Evolutionary conservation across 768 basidiomycete species (phyloP).

Genomic region (Artomyces pyxidatus): DNA sequence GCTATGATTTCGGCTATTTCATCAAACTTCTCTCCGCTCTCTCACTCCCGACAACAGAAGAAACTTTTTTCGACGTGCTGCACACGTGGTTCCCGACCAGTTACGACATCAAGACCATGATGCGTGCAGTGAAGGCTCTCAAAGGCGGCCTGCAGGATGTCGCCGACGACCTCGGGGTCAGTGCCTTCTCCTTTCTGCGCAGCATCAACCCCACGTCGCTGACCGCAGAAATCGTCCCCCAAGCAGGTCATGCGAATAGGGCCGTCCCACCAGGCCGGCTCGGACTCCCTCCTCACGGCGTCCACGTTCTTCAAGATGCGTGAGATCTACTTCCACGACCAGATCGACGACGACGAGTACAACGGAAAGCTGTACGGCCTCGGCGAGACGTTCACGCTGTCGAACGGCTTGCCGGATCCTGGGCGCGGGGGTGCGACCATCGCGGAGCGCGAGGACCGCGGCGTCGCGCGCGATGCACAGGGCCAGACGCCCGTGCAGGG

Average conservation of each 20-base stretch:
- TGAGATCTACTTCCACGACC: constrained; percentile 82
- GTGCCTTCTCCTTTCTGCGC: constrained; percentile 21
- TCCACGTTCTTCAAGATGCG: constrained; percentile 96
- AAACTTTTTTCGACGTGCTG: constrained; percentile 82
- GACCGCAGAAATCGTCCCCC: constrained; percentile 4
- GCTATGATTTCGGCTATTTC: constrained; percentile 98
- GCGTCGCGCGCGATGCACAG: constrained; percentile 38
- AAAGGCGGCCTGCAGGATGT: constrained; percentile 92
- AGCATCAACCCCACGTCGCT: not conserved
- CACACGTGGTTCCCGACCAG: constrained; percentile 91
- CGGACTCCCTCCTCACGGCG: constrained; percentile 91
- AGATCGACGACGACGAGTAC: constrained; percentile 77
- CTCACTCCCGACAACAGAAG: constrained; percentile 83
- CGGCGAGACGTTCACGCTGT: constrained; percentile 64
- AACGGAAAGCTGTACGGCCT: constrained; percentile 81
- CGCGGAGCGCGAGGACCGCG: constrained; percentile 70
- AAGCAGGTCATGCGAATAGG: constrained; percentile 80
- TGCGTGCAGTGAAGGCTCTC: constrained; percentile 75
- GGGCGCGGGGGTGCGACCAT: constrained; percentile 71
- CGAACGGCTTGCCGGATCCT: constrained; percentile 59
- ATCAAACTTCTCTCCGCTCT: constrained; percentile 85
- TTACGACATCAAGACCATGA: constrained; percentile 97
- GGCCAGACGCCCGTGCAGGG: constrained; percentile 31
- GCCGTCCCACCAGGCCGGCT: constrained; percentile 90
- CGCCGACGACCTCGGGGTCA: constrained; percentile 89